A percentile compares a stretch with the other conserved stretches of the same genome.
Conservation (phyloP, 192 early-diverging fungal genomes). For the Coemansia sp. region DNA sequence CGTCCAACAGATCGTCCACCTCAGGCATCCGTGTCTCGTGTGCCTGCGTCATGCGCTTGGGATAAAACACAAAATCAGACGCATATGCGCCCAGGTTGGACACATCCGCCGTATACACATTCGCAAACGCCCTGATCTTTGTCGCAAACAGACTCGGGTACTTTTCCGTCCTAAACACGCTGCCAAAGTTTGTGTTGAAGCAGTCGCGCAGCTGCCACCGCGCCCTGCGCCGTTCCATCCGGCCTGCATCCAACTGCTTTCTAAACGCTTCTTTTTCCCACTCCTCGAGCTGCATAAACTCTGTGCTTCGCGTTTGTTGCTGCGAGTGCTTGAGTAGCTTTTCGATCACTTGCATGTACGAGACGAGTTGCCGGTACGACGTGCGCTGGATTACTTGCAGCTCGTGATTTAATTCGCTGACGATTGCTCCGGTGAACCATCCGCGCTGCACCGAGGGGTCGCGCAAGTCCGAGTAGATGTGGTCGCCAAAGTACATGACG, state of each 20-base stretch:
- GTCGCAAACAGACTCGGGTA: constrained; percentile 63
- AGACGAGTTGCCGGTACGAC: constrained; percentile 54
- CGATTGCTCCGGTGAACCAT: constrained; percentile 64
- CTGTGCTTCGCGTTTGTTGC: constrained; percentile 35
- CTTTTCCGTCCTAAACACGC: constrained; percentile 62
- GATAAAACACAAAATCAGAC: constrained; percentile 63
- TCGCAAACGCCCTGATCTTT: constrained; percentile 57
- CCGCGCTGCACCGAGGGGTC: constrained; percentile 64
- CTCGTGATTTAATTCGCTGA: constrained; percentile 59
- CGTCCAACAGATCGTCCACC: constrained; percentile 47
- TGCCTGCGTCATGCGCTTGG: constrained; percentile 59
- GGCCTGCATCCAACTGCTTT: constrained; percentile 52
- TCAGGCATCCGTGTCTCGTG: constrained; percentile 54
- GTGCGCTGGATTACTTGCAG: constrained; percentile 55
- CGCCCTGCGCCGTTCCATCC: constrained; percentile 45
- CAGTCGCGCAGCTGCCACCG: constrained; percentile 54
- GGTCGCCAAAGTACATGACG: constrained; percentile 67
- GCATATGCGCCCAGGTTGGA: constrained; percentile 57
- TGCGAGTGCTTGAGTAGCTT: constrained; percentile 60
- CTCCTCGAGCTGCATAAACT: constrained; percentile 20
- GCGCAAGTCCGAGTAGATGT: constrained; percentile 63
- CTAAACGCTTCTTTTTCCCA: constrained; percentile 36
- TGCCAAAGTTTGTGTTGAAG: constrained; percentile 62
- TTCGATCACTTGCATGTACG: constrained; percentile 59
- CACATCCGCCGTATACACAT: constrained; percentile 57